These are phyloP conservation scores for Vicia villosa DNA, from an alignment of 306 rosid species.

Conservation along the genomic window DNA sequence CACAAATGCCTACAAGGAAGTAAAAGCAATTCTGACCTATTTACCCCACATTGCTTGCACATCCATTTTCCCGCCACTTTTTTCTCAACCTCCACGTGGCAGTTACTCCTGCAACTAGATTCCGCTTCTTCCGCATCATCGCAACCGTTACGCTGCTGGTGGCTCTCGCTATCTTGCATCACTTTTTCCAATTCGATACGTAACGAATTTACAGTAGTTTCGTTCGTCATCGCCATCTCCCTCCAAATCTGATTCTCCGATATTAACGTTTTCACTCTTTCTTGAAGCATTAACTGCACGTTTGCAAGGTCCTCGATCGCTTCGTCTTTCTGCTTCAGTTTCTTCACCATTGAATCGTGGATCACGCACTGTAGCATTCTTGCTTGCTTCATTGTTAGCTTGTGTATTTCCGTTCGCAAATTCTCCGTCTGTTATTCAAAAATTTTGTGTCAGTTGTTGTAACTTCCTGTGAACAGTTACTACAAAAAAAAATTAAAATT, in stretches of 20 bases:
- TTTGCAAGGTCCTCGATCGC: conserved; percentile 66
- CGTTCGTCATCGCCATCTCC: conserved; percentile 71
- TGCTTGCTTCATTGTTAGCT: conserved; percentile 50
- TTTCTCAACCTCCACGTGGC: background rate
- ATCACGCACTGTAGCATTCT: conserved; percentile 50
- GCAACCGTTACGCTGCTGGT: background rate
- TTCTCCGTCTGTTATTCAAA: conserved; percentile 55
- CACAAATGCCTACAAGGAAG: conserved; percentile 92
- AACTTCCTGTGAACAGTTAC: background rate
- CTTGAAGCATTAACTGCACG: conserved; percentile 66
- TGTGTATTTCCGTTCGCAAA: conserved; percentile 54
- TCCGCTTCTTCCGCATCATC: conserved; percentile 41
- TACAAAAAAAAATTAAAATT: background rate
- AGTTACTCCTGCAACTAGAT: conserved; percentile 63
- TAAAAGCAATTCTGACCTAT: conserved; percentile 70
- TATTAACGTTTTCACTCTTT: conserved; percentile 50
- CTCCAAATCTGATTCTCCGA: conserved; percentile 75
- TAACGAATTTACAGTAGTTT: conserved; percentile 63
- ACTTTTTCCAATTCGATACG: conserved; percentile 61
- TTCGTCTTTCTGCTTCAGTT: conserved; percentile 66
- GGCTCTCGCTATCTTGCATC: conserved; percentile 48
- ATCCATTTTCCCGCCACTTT: conserved; percentile 25
- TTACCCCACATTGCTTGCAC: conserved; percentile 63
- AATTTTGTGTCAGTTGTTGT: too few species aligned
- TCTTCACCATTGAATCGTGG: conserved; percentile 53